These are phyloP conservation scores for Macrocystidia cucumis DNA, from an alignment of 1,284 basidiomycete genomes.

Conservation along the genomic window DNA sequence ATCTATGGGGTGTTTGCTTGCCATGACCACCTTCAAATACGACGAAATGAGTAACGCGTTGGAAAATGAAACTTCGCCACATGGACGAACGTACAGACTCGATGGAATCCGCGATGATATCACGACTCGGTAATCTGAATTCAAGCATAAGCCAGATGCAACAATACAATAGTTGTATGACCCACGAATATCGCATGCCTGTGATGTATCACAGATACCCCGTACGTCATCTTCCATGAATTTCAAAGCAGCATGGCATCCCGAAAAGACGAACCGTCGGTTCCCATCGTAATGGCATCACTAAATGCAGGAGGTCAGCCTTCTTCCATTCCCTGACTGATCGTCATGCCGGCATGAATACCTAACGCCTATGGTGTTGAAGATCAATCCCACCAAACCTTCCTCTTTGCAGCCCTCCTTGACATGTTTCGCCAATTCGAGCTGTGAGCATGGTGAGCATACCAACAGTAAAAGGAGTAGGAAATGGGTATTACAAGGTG, in stretches of 20 bases:
- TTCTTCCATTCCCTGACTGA: too few species aligned
- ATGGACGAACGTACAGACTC: conserved; percentile 54
- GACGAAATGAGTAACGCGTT: background rate
- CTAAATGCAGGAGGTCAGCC: conserved; percentile 31
- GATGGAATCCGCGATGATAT: conserved; percentile 87
- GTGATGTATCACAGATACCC: too few species aligned
- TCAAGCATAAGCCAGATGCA: background rate
- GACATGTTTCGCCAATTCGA: conserved; percentile 68
- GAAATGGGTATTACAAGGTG: conserved; percentile 47
- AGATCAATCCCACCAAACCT: conserved; percentile 68
- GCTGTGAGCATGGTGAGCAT: conserved; percentile 28
- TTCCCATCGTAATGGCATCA: conserved; percentile 81
- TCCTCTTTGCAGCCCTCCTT: conserved; percentile 74
- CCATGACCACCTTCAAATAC: conserved; percentile 54
- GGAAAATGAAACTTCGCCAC: conserved; percentile 5
- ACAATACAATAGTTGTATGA: background rate
- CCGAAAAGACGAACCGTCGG: conserved; percentile 48
- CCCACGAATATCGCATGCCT: conserved; percentile 81
- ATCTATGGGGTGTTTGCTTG: conserved; percentile 21
- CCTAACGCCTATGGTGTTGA: conserved; percentile 80
- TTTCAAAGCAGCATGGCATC: background rate
- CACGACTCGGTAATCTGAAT: conserved; percentile 75
- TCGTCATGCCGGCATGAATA: conserved; percentile 15
- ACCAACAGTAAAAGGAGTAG: background rate
- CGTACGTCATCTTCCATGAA: too few species aligned